Evolutionary conservation across 2,329 filamentous ascomycete genomes (phyloP), one percentile per base, ranked within the genome.

Genomic region (Pyrenophora teres): DNA sequence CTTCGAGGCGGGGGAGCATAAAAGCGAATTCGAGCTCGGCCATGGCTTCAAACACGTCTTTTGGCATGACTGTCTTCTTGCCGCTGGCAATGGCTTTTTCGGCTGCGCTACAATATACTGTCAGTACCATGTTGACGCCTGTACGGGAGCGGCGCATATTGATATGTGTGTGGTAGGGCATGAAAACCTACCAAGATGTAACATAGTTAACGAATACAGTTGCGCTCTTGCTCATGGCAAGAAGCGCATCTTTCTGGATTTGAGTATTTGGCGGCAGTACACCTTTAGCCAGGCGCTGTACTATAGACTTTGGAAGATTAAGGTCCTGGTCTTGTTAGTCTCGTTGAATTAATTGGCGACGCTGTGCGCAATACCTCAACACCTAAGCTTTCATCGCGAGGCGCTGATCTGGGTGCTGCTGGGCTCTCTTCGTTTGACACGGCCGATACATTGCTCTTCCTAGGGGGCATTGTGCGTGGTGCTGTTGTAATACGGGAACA

Each of bases 131-230:
- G 7, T 36, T n/a, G 10, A 13, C 21, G 16, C n/a, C 31, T 36
- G 21, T 3, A 45, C 46, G 12, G 40, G 10, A 18, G 42, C 33
- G 36, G 44, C 21, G 10, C 21, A 42, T 25, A 13, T 15, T n/a
- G n/a, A 1, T 21, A 31, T 35, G 15, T 8, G 15, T 25, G 3
- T 7, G 10, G 38, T 13, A 19, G 6, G 19, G 3, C 13, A 38
- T 8, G 12, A 6, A 5, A 5, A 42, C 87, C 47, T 81, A 93
- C 89, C 86, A 83, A 55, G 84, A 82, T 38, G 88, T 87, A 27
- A 94, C 78, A 71, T 92, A 90, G 75, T 85, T 93, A 63, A 94
- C 87, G 67, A 94, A 94, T 0, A 94, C 86, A 1, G 88, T 92
- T 6, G 90, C 87, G 73, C 88, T 89, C 76, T 92, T 92, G 60